Conservation (phyloP, 495 filamentous ascomycete genomes). For the Hypoxylon rickii region DNA sequence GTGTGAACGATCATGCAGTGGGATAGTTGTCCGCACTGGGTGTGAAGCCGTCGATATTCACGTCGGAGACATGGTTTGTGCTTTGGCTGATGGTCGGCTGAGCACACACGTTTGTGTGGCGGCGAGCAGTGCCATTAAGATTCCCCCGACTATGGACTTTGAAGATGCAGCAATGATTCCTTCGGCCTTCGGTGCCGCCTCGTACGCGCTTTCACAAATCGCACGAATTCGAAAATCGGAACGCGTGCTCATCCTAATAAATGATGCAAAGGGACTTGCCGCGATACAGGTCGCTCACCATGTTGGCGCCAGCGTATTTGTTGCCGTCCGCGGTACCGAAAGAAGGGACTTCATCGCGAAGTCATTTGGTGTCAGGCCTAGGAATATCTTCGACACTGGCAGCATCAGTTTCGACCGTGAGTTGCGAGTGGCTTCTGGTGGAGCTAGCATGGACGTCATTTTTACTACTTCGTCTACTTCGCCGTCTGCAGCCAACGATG, state of each 20-base stretch:
- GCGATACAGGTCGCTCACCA: conserved; percentile 55
- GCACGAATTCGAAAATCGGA: conserved; percentile 54
- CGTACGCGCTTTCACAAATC: conserved; percentile 55
- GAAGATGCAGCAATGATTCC: conserved; percentile 60
- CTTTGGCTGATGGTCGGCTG: conserved; percentile 49
- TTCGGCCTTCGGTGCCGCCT: conserved; percentile 59
- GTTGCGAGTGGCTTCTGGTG: conserved; percentile 50
- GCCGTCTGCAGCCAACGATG: not conserved
- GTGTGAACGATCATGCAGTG: conserved; percentile 51
- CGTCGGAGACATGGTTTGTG: conserved; percentile 61
- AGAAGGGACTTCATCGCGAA: conserved; percentile 49
- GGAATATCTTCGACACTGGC: conserved; percentile 53
- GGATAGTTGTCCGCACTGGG: conserved; percentile 54
- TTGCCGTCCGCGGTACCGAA: conserved; percentile 50
- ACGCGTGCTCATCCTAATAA: conserved; percentile 61
- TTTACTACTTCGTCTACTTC: conserved; percentile 41
- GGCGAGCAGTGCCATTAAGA: conserved; percentile 39
- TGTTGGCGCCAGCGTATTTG: conserved; percentile 56
- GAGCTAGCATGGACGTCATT: conserved; percentile 57
- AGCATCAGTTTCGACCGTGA: conserved; percentile 49
- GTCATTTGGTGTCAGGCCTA: conserved; percentile 47
- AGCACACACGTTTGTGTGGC: conserved; percentile 42
- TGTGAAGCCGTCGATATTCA: conserved; percentile 44
- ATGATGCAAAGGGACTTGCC: conserved; percentile 58
- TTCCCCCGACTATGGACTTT: conserved; percentile 53